Evolutionary conservation across 2,329 filamentous ascomycete genomes (phyloP).

Genomic region (Cladophialophora exuberans): DNA sequence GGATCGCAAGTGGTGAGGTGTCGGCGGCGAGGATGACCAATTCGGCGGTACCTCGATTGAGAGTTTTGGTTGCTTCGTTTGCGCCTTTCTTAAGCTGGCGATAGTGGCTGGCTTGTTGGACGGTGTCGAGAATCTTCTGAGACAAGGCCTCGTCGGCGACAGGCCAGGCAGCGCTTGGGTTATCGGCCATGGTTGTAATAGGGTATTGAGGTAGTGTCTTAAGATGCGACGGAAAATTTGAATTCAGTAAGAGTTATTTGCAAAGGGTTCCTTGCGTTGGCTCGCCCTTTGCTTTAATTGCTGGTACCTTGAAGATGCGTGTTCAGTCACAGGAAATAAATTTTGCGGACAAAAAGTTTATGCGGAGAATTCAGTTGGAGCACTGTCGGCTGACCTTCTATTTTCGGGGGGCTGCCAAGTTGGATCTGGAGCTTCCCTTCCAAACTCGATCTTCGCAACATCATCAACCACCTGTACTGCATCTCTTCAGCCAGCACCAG

Average conservation of each 20-base stretch:
- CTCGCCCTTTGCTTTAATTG: slow-evolving; percentile 42
- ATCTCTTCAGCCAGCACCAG: slow-evolving; percentile 14
- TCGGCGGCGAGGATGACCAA: slow-evolving; percentile 88
- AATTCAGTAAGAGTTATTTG: slow-evolving; percentile 2
- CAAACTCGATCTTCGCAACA: slow-evolving; percentile 20
- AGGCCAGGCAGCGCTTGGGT: slow-evolving; percentile 60
- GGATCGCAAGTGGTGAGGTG: slow-evolving; percentile 81
- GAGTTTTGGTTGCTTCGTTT: slow-evolving; percentile 83
- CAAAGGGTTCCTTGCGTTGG: slow-evolving; percentile 50
- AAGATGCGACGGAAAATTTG: not conserved
- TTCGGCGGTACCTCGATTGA: slow-evolving; percentile 89
- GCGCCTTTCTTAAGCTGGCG: slow-evolving; percentile 83
- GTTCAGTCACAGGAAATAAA: slow-evolving; percentile 15
- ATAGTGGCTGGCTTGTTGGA: slow-evolving; percentile 67
- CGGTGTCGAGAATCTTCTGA: slow-evolving; percentile 83
- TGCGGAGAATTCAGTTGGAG: slow-evolving; percentile 11
- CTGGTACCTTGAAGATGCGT: too few species aligned
- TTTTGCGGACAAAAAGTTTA: slow-evolving; percentile 19
- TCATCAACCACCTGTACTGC: slow-evolving; percentile 23
- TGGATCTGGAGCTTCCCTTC: slow-evolving; percentile 14
- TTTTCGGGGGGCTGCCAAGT: slow-evolving; percentile 8
- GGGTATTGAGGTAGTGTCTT: not conserved
- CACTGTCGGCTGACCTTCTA: slow-evolving; percentile 12
- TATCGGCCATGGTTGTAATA: slow-evolving; percentile 29
- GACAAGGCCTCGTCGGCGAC: slow-evolving; percentile 73